Base-by-base conservation (phyloP, 2,329 filamentous ascomycete genomes). In the Herpotrichia juniperi region DNA sequence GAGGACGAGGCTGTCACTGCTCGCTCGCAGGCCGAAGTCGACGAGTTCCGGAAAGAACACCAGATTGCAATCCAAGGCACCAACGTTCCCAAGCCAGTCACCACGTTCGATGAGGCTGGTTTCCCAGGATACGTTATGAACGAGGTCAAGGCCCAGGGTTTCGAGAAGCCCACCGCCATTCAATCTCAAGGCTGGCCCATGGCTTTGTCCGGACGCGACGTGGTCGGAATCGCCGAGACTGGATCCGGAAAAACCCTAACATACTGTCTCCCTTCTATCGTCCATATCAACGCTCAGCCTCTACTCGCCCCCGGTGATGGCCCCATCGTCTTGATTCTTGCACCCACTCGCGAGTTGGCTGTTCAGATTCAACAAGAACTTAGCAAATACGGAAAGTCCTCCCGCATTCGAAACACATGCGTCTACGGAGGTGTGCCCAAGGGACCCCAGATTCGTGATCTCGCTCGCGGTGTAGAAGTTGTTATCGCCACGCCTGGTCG, bases 141-240 rank as follows among this genome's bases (percentile, higher is more conserved):
- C 69, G 94, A 99, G 76, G 94, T 99, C 72, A 99, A 99, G 86
- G 90, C 92, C 21, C 93, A 97, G 79, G 94, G 94, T 39, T 99
- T 99, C 78, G 86, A 89, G 57, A 89, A 88, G 49, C 94, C 94
- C 32, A 99, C 94, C 35, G 88, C 94, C 59, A 97, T 99, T 76
- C 94, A 99, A 79, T 96, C 93, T 16, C 94, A 97, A 76, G 94
- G 94, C 59, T 97, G 94, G 94, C 94, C 94, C 58, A 97, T 97
- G 94, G 93, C 94, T 72, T 87, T 99, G 46, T 96, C 93, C 64
- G 94, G 94, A 80, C 93, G 94, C 66, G 94, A 99, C 75, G 93
- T 97, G 55, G 93, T 97, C 69, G 94, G 94, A 87, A 96, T 99
- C 80, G 94, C 94, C 68, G 94, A 99, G 83, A 99, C 94, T 53